Evolutionary conservation across 345 rosid species (phyloP), one percentile per base, ranked within the genome.

Genomic region (Rhizophora mangle): DNA sequence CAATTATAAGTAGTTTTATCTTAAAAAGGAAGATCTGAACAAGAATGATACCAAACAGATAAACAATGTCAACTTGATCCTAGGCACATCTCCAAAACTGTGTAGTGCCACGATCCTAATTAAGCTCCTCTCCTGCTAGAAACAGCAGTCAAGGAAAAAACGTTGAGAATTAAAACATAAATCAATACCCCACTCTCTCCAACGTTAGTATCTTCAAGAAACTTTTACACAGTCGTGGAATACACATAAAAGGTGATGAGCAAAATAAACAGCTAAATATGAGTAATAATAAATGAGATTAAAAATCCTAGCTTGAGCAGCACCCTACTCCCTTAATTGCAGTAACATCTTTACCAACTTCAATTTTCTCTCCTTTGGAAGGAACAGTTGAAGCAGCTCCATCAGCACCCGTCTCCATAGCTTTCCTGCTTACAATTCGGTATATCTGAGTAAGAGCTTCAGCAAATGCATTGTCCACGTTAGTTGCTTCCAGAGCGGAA

Each of bases 381-480:
- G 96, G 94, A 58, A 80, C 88, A 69, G 85, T 72, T 3, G 88
- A 82, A 67, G 83, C 76, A 24, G 75, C 82, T 2, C 81, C 75
- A 49, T 78, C 89, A 3, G 79, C 90, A 29, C 91, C 85, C 1
- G 90, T 67, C 49, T 92, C 98, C 87, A 92, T 82, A 3, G 96
- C 93, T 76, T 90, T 92, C 88, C 87, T 90, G 87, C 96, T 92
- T 60, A 92, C 93, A 6, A 90, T 81, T 13, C 77, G 88, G 68
- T 90, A 85, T 60, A 92, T 92, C 79, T 90, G 95, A 65, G 95
- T 87, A 10, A 92, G 96, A 43, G 90, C 96, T 79, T 90, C 98
- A 2, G 98, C 82, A 20, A 92, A 92, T 8, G 98, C 98, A 51
- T 82, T 90, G 70, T 92, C 97, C 13, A 92, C 97, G 3, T 92